These are phyloP conservation scores for Aspergillus latus DNA, from an alignment of 2,329 filamentous ascomycete species.

Conservation along the genomic window DNA sequence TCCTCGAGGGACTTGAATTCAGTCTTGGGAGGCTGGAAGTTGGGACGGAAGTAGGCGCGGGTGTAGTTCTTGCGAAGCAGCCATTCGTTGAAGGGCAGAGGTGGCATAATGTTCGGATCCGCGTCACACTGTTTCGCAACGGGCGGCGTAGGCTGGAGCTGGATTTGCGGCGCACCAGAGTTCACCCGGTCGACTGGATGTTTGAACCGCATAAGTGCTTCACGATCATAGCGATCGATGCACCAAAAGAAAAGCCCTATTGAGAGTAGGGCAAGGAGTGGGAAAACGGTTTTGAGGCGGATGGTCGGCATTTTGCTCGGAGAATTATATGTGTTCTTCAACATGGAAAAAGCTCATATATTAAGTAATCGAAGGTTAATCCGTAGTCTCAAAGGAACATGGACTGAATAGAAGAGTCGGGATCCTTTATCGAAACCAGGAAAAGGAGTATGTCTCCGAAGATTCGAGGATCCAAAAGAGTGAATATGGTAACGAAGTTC, in stretches of 20 bases:
- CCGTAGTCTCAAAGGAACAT: conserved; percentile 18
- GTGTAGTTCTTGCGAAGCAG: conserved; percentile 47
- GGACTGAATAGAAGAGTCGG: conserved; percentile 9
- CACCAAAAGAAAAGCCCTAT: conserved; percentile 44
- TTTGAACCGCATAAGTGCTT: conserved; percentile 38
- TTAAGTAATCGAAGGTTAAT: conserved; percentile 6
- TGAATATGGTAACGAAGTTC: conserved; percentile 21
- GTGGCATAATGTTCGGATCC: conserved; percentile 35
- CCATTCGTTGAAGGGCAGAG: conserved; percentile 43
- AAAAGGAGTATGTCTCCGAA: conserved; percentile 3
- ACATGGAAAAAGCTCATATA: conserved; percentile 28
- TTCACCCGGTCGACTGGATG: conserved; percentile 33
- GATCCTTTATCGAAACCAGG: conserved; percentile 13
- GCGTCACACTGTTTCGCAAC: conserved; percentile 33
- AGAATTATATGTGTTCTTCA: conserved; percentile 28
- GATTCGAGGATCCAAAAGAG: conserved; percentile 20
- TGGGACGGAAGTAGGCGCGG: conserved; percentile 43
- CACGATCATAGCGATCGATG: conserved; percentile 41
- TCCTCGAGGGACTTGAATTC: conserved; percentile 42
- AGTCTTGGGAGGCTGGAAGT: conserved; percentile 35
- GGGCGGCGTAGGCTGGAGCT: conserved; percentile 22
- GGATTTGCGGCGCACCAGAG: conserved; percentile 22
- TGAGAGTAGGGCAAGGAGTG: conserved; percentile 38
- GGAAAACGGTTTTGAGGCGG: conserved; percentile 41
- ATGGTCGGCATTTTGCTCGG: conserved; percentile 41